Evolutionary conservation across 495 filamentous ascomycete species (phyloP), one percentile per base, ranked within the genome.

Genomic region (Talaromyces ruber): DNA sequence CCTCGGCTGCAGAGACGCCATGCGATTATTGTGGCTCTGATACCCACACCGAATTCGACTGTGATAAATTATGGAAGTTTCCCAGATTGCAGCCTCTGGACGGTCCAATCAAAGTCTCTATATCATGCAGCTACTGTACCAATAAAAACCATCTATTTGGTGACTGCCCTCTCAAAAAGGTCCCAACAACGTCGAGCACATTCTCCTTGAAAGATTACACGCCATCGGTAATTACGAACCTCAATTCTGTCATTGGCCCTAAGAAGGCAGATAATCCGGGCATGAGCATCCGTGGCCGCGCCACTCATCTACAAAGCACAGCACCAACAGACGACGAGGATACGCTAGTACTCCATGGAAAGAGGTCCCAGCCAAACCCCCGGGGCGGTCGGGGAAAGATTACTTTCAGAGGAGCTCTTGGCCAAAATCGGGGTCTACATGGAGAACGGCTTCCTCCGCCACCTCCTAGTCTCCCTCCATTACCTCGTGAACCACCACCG

Each of bases 41-140:
- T 4, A 69, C 71, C 1, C 80, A 83, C 50, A 53, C 72, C 5
- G 78, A 82, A 63, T 65, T 72, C 3, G 67, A 78, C 25, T 83
- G 80, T 59, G 74, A 79, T 52, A 64, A 67, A 29, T 56, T 74
- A 43, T 81, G 78, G 77, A 76, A 69, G 63, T 63, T 70, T 22
- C 74, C 65, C 18, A 68, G 30, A 6, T 65, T 59, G 39, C 66
- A 67, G n/a, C 50, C 62, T 24, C 59, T 66, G 9, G 67, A 68
- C 24, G 61, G 62, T 14, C 65, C 69, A 11, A 65, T 76, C 50
- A 62, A 66, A 3, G 74, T 80, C 8, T 78, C 75, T 6, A 68
- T 82, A 32, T 80, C 73, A n/a, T 83, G 80, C 64, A 72, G 78
- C 45, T 71, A 78, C 60, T 83, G 81, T 65, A 68, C 71, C 39